These are phyloP conservation scores for Tuber melanosporum DNA, from an alignment of 495 filamentous ascomycete genomes.

Conservation along the genomic window DNA sequence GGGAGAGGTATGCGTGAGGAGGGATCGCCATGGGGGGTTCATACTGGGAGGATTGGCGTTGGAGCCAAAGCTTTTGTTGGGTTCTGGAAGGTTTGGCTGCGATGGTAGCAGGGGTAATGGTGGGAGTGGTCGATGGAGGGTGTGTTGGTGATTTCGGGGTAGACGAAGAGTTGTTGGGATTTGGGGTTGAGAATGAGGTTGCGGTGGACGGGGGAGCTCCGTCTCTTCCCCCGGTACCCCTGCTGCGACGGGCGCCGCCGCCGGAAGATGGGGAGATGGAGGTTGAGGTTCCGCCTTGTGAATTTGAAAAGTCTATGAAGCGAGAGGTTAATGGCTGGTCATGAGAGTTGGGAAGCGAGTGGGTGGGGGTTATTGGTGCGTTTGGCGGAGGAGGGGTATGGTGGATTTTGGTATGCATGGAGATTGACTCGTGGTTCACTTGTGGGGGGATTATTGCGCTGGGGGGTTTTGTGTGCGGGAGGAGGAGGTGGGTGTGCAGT, in stretches of 20 bases:
- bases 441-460: conserved; percentile 29
- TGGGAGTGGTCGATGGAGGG: conserved; percentile 18
- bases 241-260: conserved; percentile 11
- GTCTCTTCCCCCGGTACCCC: background rate
- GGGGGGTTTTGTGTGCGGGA: conserved; percentile 31
- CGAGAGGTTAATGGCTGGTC: conserved; percentile 39
- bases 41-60: conserved; percentile 60
- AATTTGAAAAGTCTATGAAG: conserved; percentile 35
- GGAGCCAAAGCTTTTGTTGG: conserved; percentile 66
- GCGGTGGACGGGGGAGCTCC: background rate
- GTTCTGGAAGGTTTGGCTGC: conserved; percentile 49
- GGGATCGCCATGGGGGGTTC: conserved; percentile 47
- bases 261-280: conserved; percentile 36
- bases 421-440: conserved; percentile 31
- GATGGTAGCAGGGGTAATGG: conserved; percentile 4
- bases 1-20: conserved; percentile 36
- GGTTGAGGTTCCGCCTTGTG: conserved; percentile 25
- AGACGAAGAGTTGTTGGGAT: conserved; percentile 3
- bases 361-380: conserved; percentile 31
- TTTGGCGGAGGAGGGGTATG: conserved; percentile 28
- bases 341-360: conserved; percentile 36
- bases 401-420: conserved; percentile 23
- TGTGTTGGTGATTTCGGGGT: conserved; percentile 8
- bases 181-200: background rate
- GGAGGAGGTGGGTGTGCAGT: conserved; percentile 24